Conservation (phyloP, 2,329 filamentous ascomycete species). For the Hymenoscyphus repandus region DNA sequence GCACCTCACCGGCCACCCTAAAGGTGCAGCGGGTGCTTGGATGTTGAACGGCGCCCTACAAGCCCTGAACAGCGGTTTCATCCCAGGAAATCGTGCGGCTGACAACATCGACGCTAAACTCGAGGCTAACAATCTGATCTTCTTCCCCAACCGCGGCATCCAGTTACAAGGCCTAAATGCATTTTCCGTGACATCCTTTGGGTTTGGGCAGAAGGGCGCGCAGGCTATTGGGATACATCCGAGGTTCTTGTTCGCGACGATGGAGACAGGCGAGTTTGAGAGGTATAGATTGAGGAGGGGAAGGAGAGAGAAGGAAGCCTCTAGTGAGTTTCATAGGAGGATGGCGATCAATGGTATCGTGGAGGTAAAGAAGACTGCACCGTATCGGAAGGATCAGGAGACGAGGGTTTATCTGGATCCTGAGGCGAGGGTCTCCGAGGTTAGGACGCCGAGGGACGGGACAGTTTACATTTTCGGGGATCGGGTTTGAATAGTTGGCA, state of each 20-base stretch:
- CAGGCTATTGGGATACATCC: conserved; percentile 93
- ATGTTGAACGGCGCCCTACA: conserved; percentile 98
- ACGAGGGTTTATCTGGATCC: background rate
- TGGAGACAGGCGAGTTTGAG: conserved; percentile 74
- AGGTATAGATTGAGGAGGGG: conserved; percentile 55
- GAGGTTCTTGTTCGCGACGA: conserved; percentile 84
- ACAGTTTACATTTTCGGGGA: background rate
- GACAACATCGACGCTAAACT: conserved; percentile 93
- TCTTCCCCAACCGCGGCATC: conserved; percentile 87
- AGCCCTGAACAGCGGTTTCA: conserved; percentile 83
- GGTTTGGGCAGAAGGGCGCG: conserved; percentile 96
- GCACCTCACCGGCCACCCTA: conserved; percentile 92
- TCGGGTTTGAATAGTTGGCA: no score
- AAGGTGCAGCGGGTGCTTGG: conserved; percentile 96
- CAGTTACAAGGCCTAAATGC: conserved; percentile 91
- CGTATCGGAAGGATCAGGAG: background rate
- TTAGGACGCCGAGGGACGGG: background rate
- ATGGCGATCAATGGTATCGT: background rate
- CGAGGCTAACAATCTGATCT: conserved; percentile 93
- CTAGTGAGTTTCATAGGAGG: background rate
- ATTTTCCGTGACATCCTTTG: conserved; percentile 95
- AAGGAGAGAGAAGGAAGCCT: background rate
- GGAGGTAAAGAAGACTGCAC: background rate
- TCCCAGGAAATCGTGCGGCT: conserved; percentile 92
- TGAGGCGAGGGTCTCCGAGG: background rate